Evolutionary conservation across 164 flowering plant species (phyloP).

Genomic region (Nymphaea thermarum): DNA sequence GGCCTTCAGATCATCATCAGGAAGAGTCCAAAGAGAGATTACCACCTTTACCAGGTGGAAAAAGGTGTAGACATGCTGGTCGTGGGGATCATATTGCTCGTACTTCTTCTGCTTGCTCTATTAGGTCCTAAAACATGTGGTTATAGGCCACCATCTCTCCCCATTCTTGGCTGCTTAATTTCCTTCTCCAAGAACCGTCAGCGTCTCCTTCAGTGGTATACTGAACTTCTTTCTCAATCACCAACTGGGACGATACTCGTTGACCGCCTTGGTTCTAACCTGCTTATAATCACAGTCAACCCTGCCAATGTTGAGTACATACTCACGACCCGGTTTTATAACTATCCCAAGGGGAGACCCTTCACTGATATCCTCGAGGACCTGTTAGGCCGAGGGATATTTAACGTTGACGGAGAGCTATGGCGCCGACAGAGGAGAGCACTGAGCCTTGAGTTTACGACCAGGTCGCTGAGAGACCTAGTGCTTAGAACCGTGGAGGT

Average conservation of each 20-base stretch:
- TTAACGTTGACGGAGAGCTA: slow-evolving; percentile 56
- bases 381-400: slow-evolving; percentile 64
- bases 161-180: slow-evolving; percentile 48
- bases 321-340: slow-evolving; percentile 48
- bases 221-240: slow-evolving; percentile 39
- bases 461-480: slow-evolving; percentile 34
- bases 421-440: slow-evolving; percentile 60
- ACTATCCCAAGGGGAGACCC: slow-evolving; percentile 66
- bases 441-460: slow-evolving; percentile 51
- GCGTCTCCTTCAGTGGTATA: slow-evolving; percentile 64
- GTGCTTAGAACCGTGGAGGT: slow-evolving; percentile 23
- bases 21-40: no score
- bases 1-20: no score
- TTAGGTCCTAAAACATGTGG: not conserved
- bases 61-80: no score
- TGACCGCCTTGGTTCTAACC: slow-evolving; percentile 36
- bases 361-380: slow-evolving; percentile 63
- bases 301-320: slow-evolving; percentile 64
- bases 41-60: no score
- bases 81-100: no score
- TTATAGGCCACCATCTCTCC: slow-evolving; percentile 32
- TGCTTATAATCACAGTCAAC: slow-evolving; percentile 55
- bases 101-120: no score
- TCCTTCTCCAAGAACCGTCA: slow-evolving; percentile 49
- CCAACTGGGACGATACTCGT: slow-evolving; percentile 44